Conservation (phyloP, 768 basidiomycete species). For the Russula sp. region DNA sequence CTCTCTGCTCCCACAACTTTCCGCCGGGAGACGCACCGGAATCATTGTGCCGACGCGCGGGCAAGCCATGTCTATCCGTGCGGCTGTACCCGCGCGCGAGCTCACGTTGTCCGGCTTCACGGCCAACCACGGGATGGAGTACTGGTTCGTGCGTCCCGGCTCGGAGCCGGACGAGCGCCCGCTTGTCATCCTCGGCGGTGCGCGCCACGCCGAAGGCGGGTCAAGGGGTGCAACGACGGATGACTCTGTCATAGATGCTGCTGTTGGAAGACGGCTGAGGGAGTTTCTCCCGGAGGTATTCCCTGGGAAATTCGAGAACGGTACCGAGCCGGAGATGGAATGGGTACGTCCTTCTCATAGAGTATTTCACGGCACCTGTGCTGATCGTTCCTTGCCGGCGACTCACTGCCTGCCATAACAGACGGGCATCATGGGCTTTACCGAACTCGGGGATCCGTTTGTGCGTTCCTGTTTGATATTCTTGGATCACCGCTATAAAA, state of each 20-base stretch:
- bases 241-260: conserved; percentile 52
- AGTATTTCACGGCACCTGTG: background rate
- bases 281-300: conserved; percentile 59
- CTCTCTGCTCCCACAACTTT: conserved; percentile 68
- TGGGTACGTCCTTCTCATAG: conserved; percentile 57
- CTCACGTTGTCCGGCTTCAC: conserved; percentile 41
- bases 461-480: conserved; percentile 43
- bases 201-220: conserved; percentile 45
- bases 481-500: background rate
- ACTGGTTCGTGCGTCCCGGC: conserved; percentile 75
- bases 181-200: conserved; percentile 73
- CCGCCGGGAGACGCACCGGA: conserved; percentile 43
- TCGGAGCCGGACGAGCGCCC: conserved; percentile 42
- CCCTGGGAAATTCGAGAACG: conserved; percentile 49
- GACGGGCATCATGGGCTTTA: conserved; percentile 85
- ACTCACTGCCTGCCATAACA: conserved; percentile 34
- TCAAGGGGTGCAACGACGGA: conserved; percentile 54
- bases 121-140: conserved; percentile 55
- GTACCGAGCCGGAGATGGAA: conserved; percentile 65
- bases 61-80: conserved; percentile 55
- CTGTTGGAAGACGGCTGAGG: conserved; percentile 51
- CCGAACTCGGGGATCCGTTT: conserved; percentile 59
- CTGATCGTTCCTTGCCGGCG: background rate
- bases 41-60: conserved; percentile 67
- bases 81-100: conserved; percentile 40